Conservation (phyloP, 1,284 basidiomycete genomes). For the Heterobasidion irregulare region DNA sequence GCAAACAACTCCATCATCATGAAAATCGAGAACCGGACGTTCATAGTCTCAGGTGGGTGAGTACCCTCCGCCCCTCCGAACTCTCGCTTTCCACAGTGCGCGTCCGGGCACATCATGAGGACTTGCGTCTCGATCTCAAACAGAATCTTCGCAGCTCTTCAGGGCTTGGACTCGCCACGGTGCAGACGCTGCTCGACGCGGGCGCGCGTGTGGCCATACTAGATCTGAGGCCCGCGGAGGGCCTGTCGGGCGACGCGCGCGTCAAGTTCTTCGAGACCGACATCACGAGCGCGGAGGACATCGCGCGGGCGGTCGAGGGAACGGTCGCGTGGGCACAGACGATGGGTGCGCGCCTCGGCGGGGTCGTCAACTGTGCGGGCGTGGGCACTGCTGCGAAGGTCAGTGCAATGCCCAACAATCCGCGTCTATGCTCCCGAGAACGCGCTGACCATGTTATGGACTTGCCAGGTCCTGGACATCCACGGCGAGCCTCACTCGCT, state of each 20-base stretch:
- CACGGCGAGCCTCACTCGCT: slow-evolving; percentile 36
- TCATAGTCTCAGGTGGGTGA: slow-evolving; percentile 46
- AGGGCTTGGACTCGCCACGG: slow-evolving; percentile 45
- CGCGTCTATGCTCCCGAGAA: not conserved
- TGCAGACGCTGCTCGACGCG: slow-evolving; percentile 30
- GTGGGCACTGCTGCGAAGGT: slow-evolving; percentile 32
- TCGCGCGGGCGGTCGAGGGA: slow-evolving; percentile 31
- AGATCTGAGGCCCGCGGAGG: slow-evolving; percentile 30
- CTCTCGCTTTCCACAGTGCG: not conserved
- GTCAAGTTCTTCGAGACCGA: slow-evolving; percentile 38
- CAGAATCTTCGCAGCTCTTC: slow-evolving; percentile 29
- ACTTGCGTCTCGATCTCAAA: not conserved
- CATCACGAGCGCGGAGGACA: slow-evolving; percentile 29
- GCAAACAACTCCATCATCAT: slow-evolving; percentile 28
- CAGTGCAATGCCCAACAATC: not conserved
- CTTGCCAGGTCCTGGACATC: slow-evolving; percentile 31
- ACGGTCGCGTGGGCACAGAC: slow-evolving; percentile 34
- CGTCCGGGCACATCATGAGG: not conserved
- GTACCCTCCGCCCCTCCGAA: slow-evolving; percentile 8
- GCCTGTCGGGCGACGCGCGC: slow-evolving; percentile 12
- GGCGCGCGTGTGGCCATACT: slow-evolving; percentile 38
- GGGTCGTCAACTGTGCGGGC: slow-evolving; percentile 48
- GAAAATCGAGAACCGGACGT: slow-evolving; percentile 42
- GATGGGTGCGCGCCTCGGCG: slow-evolving; percentile 37
- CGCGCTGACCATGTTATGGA: not conserved